Evolutionary conservation across 148 eudicot genomes (phyloP).

Genomic region (Rhododendron griersonianum): DNA sequence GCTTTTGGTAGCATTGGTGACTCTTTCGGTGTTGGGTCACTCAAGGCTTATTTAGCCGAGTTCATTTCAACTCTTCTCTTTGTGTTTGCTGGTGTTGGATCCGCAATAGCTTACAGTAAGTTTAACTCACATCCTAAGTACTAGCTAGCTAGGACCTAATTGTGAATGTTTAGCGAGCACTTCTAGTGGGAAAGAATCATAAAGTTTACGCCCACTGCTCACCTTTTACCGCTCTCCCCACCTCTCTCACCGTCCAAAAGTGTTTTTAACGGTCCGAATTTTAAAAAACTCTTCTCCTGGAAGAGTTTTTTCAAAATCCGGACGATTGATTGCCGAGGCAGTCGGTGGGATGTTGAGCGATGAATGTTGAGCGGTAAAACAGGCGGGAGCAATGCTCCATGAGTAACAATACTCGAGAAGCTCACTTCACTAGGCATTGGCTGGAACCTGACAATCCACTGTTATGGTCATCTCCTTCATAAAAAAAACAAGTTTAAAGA

Average conservation of each 20-base stretch:
- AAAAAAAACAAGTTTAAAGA: background rate
- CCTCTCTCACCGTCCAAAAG: too few relatives aligned
- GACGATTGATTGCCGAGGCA: too few relatives aligned
- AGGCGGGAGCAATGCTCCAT: background rate
- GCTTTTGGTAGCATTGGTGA: constrained; percentile 64
- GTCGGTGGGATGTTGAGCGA: too few relatives aligned
- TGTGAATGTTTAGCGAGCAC: background rate
- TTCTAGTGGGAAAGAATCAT: background rate
- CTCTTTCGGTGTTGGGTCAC: constrained; percentile 50
- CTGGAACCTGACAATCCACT: too few relatives aligned
- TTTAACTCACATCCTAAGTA: background rate
- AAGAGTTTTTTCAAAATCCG: too few relatives aligned
- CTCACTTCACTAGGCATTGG: background rate
- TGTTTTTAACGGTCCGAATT: too few relatives aligned
- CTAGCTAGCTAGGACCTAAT: background rate
- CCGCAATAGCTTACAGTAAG: constrained; percentile 69
- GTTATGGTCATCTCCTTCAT: too few relatives aligned
- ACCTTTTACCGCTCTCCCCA: too few relatives aligned
- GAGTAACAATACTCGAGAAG: background rate
- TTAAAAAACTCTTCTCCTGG: too few relatives aligned
- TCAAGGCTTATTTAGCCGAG: constrained; percentile 63
- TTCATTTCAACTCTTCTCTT: constrained; percentile 82
- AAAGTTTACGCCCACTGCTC: too few relatives aligned
- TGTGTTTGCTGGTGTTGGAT: constrained; percentile 89
- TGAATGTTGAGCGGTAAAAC: too few relatives aligned